These are phyloP conservation scores for Suillus alpinus DNA, from an alignment of 768 basidiomycete genomes.

Conservation along the genomic window DNA sequence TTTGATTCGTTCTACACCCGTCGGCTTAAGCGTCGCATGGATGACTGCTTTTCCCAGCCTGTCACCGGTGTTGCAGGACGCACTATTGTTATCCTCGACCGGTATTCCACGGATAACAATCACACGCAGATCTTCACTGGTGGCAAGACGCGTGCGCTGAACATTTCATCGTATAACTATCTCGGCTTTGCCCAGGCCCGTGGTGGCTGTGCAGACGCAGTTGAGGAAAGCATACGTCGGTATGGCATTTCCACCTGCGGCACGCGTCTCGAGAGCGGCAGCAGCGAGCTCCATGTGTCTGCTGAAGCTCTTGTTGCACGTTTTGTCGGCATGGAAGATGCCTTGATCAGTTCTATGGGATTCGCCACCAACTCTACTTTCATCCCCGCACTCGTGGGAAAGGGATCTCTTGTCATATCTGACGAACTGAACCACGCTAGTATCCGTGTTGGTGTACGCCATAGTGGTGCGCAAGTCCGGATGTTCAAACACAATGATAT, in stretches of 20 bases:
- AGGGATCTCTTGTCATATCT: slow-evolving; percentile 93
- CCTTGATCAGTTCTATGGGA: slow-evolving; percentile 90
- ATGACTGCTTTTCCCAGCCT: slow-evolving; percentile 93
- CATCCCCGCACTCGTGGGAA: slow-evolving; percentile 86
- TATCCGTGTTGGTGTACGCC: slow-evolving; percentile 87
- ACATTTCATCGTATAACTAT: slow-evolving; percentile 98
- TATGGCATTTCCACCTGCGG: slow-evolving; percentile 83
- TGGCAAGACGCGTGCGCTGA: slow-evolving; percentile 81
- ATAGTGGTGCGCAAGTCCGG: slow-evolving; percentile 84
- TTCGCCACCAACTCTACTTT: slow-evolving; percentile 93
- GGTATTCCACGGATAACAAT: slow-evolving; percentile 80
- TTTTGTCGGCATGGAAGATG: slow-evolving; percentile 88
- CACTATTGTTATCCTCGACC: slow-evolving; percentile 83
- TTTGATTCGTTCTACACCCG: slow-evolving; percentile 99
- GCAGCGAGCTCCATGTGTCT: slow-evolving; percentile 78
- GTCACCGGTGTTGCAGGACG: slow-evolving; percentile 95
- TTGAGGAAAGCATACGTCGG: slow-evolving; percentile 74
- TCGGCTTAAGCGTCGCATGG: slow-evolving; percentile 89
- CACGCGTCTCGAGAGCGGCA: slow-evolving; percentile 79
- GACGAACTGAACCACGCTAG: slow-evolving; percentile 97
- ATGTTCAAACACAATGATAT: slow-evolving; percentile 99
- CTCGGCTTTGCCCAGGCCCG: slow-evolving; percentile 94
- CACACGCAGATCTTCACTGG: slow-evolving; percentile 76
- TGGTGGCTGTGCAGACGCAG: slow-evolving; percentile 93
- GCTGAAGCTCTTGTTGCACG: slow-evolving; percentile 85